Evolutionary conservation across 2,329 filamentous ascomycete genomes (phyloP), one percentile per base, ranked within the genome.

Genomic region (Fusarium sp.): DNA sequence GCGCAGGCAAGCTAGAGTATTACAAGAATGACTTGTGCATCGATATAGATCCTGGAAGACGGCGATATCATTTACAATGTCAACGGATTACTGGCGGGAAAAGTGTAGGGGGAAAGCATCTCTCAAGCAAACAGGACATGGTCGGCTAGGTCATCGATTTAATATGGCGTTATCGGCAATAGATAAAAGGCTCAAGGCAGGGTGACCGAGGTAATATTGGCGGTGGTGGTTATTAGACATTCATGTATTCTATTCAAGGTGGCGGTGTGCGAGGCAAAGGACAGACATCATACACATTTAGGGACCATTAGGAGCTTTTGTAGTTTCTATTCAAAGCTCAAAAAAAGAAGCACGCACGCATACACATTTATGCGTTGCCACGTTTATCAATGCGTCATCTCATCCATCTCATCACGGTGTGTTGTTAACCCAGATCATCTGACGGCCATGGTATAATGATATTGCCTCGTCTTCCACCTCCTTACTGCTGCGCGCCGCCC

Each of bases 401-500:
- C 47, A 11, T 50, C 45, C 40, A 14, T 45, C 40, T 20, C 40
- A 45, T 45, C 20, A 57, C 65, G 22, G 62, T 64, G 64, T 68
- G 62, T 66, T 34, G 40, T 69, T 52, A 37, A 54, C 65, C 47
- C 38, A 56, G 54, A 58, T 73, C 59, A 61, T 69, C 65, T 65
- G 65, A 42, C 61, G 42, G 63, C 59, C 59, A 66, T 77, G 74
- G 72, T 77, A 77, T 71, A 73, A 75, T 66, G 72, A 71, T 67
- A 34, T 65, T 64, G 66, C 67, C 71, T 42, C 71, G 60, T 67
- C 52, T 66, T 64, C 42, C 62, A 64, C 47, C 64, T 40, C 62
- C 35, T 66, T 78, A 75, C 69, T 74, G 74, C 72, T 77, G 73
- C 52, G 77, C 70, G 64, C 80, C 80, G 27, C 77, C 73, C 47